A percentile compares a stretch with the other conserved stretches of the same genome.
Evolutionary conservation across 352 stramenopile genomes (phyloP).

Genomic region (Globisporangium cederbergense): DNA sequence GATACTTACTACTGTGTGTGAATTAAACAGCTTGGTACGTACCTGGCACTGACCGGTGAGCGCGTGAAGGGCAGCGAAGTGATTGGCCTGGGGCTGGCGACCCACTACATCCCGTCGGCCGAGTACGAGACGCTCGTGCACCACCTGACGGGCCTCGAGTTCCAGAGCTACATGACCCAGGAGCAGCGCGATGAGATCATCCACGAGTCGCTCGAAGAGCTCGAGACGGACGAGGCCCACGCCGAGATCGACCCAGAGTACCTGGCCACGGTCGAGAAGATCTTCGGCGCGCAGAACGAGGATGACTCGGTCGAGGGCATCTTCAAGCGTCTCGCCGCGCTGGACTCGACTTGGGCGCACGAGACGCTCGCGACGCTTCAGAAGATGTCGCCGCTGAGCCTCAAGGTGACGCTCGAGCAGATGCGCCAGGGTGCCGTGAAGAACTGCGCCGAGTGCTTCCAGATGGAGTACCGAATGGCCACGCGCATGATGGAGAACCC

Average conservation of each 20-base stretch:
- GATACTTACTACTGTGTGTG: slow-evolving; percentile 4
- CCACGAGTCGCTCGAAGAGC: slow-evolving; percentile 67
- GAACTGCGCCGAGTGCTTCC: slow-evolving; percentile 87
- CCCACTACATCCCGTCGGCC: slow-evolving; percentile 92
- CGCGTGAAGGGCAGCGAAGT: slow-evolving; percentile 88
- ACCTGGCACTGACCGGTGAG: slow-evolving; percentile 93
- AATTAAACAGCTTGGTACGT: slow-evolving; percentile 80
- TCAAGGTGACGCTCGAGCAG: slow-evolving; percentile 94
- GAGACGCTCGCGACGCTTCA: slow-evolving; percentile 82
- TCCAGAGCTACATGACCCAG: slow-evolving; percentile 63
- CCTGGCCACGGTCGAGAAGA: slow-evolving; percentile 64
- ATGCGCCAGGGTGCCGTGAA: slow-evolving; percentile 87
- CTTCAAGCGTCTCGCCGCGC: slow-evolving; percentile 47
- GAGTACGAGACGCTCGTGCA: slow-evolving; percentile 87
- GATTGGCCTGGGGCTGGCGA: slow-evolving; percentile 94
- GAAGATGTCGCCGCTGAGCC: slow-evolving; percentile 90
- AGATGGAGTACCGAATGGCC: slow-evolving; percentile 93
- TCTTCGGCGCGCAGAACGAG: slow-evolving; percentile 76
- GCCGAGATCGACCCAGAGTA: slow-evolving; percentile 78
- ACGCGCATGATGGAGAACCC: slow-evolving; percentile 82
- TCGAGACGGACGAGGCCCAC: slow-evolving; percentile 84
- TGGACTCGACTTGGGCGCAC: slow-evolving; percentile 68
- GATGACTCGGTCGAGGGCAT: slow-evolving; percentile 77
- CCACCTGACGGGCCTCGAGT: slow-evolving; percentile 82
- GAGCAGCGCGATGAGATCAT: slow-evolving; percentile 85